Evolutionary conservation across 2,329 filamentous ascomycete genomes (phyloP).

Genomic region (Samsoniella hepiali): DNA sequence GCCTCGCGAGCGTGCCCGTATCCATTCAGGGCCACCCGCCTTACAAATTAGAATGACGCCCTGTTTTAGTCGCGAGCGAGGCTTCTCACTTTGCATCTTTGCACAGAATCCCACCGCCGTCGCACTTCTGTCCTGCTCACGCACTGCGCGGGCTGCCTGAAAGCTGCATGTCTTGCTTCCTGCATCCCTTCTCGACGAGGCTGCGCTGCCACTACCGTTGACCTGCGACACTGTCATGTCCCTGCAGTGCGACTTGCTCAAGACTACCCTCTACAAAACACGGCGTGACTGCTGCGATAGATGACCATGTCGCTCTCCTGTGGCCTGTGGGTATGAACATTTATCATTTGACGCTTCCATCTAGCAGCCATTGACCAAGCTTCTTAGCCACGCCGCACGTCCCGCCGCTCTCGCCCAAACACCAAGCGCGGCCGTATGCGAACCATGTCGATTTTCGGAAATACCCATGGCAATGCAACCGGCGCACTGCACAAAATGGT

Average conservation of each 20-base stretch:
- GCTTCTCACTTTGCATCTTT: neutral
- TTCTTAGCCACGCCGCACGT: conserved; percentile 5
- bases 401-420: neutral
- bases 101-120: neutral
- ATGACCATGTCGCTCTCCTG: conserved; percentile 16
- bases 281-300: neutral
- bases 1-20: neutral
- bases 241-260: neutral
- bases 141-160: neutral
- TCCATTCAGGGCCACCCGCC: neutral
- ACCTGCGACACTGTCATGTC: neutral
- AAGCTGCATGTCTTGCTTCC: conserved; percentile 1
- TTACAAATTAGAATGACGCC: conserved; percentile 1
- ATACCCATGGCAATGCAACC: conserved; percentile 32
- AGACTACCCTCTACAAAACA: neutral
- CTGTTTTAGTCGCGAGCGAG: neutral
- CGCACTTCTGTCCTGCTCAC: neutral
- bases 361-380: neutral
- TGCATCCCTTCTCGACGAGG: neutral
- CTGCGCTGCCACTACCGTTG: neutral
- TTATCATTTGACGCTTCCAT: neutral
- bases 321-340: conserved; percentile 12
- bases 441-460: conserved; percentile 40
- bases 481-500: conserved; percentile 33
- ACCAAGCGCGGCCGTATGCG: conserved; percentile 30